Evolutionary conservation across 495 filamentous ascomycete genomes (phyloP), one percentile per base, ranked within the genome.

Genomic region (Penicillium diatomitis): DNA sequence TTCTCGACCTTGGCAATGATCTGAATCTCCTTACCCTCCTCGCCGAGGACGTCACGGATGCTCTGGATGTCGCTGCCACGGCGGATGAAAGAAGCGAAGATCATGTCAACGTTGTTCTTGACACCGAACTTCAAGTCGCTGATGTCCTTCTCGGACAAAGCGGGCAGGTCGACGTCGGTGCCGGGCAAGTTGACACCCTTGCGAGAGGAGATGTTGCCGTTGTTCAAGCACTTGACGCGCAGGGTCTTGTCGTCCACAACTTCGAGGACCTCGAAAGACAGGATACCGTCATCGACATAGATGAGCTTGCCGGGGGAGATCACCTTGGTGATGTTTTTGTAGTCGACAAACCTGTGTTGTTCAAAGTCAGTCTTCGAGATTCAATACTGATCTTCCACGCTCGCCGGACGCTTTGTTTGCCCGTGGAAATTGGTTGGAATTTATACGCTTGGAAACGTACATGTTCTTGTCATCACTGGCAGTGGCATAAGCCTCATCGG

Each of bases 1-100:
- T 98, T 98, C 78, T 98, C 92, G 58, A 98, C 95, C 82, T 98
- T 98, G 76, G 92, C 89, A 69, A 98, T 95, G 70, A 98, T 96
- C 79, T 98, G 94, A 61, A 98, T 96, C 58, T 94, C 86, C 68
- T 84, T 85, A 54, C 92, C 92, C n/a, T 90, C 88, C 59, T 87
- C 78, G 41, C 92, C 92, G 34, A 98, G 81, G 33, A 96, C 84
- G 46, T 87, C 82, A 51, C 92, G 90, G 68, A 98, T 98, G 51
- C 85, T 76, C 53, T 76, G 82, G 75, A 98, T 95, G 66, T 98
- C 92, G 54, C 83, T 82, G 39, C 86, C 92, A 38, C 83, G 84
- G 52, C 92, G 90, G 67, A 98, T 98, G 69, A 98, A 98, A 1
- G 92, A 97, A 46, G 92, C 92, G 67, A 97, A 98, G 56, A 98